Evolutionary conservation across 495 filamentous ascomycete genomes (phyloP), one percentile per base, ranked within the genome.

Genomic region (Recurvomyces mirabilis): DNA sequence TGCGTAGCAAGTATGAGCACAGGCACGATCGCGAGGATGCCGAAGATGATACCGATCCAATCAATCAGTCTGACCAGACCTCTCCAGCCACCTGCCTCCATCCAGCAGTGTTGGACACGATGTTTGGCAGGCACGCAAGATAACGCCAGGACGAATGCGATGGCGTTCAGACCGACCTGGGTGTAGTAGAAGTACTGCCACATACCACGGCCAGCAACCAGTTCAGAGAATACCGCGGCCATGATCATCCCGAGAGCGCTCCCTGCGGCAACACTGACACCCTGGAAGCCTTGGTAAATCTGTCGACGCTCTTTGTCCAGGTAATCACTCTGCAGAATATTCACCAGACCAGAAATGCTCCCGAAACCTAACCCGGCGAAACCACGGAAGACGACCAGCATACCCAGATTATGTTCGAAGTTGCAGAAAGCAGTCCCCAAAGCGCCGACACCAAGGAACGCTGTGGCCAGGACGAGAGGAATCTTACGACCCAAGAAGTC

Each of bases 281-380:
- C 37, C 18, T 39, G 37, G n/a, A 24, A n/a, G n/a, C 37, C 37
- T 23, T 39, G 37, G 21, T 39, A 39, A n/a, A n/a, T 12, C 26
- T 23, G 13, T 3, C 37, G 19, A 5, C 21, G 37, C 20, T 24
- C 20, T 2, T 19, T 11, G 20, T 19, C 15, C 20, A 39, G 20
- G 14, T 18, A 39, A 23, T 39, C 37, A 15, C 19, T 39, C 22
- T 39, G 37, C 19, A 23, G 20, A 11, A 39, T 39, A 23, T 39
- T 39, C 20, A 39, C 37, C 9, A 39, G 37, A 14, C 26, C 26
- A 12, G 37, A 24, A 23, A 39, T 39, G 22, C 37, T 39, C 11
- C 37, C 37, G 10, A 26, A n/a, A 3, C 20, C 37, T 13, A n/a
- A 39, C 15, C 37, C 37, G 22, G 37, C 26, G n/a, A 24, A n/a